These are phyloP conservation scores for Septoria petroselini DNA, from an alignment of 2,329 filamentous ascomycete species.

Conservation along the genomic window DNA sequence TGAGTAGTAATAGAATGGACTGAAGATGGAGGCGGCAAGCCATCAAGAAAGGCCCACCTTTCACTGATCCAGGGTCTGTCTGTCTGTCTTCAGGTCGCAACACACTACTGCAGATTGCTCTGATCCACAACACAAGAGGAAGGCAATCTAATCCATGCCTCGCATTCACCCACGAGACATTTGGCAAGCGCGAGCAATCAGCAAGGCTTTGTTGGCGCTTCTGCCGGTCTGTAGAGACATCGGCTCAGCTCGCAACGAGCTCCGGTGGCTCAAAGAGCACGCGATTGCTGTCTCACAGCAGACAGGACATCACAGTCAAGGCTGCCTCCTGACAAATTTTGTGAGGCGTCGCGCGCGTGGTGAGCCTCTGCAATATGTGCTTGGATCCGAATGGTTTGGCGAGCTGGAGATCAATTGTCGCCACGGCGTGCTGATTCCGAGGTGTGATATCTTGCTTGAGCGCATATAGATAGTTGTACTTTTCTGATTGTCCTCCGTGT, in stretches of 20 bases:
- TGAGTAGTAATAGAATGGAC: neutral
- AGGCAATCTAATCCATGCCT: slow-evolving; percentile 28
- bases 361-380: slow-evolving; percentile 81
- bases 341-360: slow-evolving; percentile 54
- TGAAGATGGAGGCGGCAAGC: neutral
- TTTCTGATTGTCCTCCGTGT: slow-evolving; percentile 12
- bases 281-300: slow-evolving; percentile 34
- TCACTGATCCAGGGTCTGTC: slow-evolving; percentile 4
- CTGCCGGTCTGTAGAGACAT: slow-evolving; percentile 64
- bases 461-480: slow-evolving; percentile 7
- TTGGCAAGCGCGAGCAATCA: slow-evolving; percentile 27
- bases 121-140: too few species aligned
- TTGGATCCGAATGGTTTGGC: slow-evolving; percentile 87
- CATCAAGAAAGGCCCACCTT: neutral
- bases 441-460: slow-evolving; percentile 44
- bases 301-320: slow-evolving; percentile 22
- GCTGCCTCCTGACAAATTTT: slow-evolving; percentile 30
- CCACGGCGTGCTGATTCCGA: slow-evolving; percentile 79
- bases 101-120: too few species aligned
- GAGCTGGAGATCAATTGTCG: slow-evolving; percentile 72
- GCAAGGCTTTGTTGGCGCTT: slow-evolving; percentile 54
- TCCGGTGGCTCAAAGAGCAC: slow-evolving; percentile 69
- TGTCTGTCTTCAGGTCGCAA: too few species aligned
- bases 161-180: slow-evolving; percentile 33
- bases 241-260: slow-evolving; percentile 62